Percentiles rank a stretch among this genome's conserved stretches.
phyloP scores from a whole-genome alignment of 495 filamentous ascomycete species.

The Tuber borchii region DNA sequence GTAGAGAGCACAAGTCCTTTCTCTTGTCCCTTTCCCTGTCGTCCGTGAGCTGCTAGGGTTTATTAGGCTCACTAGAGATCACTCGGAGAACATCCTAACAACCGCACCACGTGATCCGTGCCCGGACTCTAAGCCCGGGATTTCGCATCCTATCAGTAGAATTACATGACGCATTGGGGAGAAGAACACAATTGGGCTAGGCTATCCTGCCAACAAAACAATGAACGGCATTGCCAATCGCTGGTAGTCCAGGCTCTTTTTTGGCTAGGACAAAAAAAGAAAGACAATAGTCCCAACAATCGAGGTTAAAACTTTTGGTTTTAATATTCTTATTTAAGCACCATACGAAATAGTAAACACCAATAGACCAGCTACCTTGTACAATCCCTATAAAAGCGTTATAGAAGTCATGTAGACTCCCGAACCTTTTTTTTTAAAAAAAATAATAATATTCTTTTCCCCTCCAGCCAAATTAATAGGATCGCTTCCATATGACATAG shows the following conservation, averaged over 20 bases:
- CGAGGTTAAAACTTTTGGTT: not conserved
- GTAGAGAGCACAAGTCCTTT: not conserved
- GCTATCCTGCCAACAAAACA: not conserved
- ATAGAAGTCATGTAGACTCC: not conserved
- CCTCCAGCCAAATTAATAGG: not conserved
- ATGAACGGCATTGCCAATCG: not conserved
- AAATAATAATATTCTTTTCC: not conserved
- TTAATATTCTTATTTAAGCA: not conserved
- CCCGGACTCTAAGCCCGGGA: not conserved
- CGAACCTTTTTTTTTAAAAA: not conserved
- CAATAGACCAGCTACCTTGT: not conserved
- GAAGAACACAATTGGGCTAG: not conserved
- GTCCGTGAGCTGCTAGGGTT: not conserved
- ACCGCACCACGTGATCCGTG: not conserved
- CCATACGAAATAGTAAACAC: not conserved
- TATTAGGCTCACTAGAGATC: not conserved
- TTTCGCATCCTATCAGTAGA: not conserved
- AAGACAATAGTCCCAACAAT: not conserved
- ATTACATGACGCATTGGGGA: not conserved
- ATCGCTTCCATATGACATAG: not conserved
- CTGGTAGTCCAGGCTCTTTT: not conserved
- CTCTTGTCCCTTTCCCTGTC: not conserved
- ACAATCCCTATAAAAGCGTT: not conserved
- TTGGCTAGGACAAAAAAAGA: not conserved
- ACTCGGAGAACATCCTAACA: not conserved